phyloP scores from a whole-genome alignment of 1,139 yeast species.

The Nadsonia commutata region DNA sequence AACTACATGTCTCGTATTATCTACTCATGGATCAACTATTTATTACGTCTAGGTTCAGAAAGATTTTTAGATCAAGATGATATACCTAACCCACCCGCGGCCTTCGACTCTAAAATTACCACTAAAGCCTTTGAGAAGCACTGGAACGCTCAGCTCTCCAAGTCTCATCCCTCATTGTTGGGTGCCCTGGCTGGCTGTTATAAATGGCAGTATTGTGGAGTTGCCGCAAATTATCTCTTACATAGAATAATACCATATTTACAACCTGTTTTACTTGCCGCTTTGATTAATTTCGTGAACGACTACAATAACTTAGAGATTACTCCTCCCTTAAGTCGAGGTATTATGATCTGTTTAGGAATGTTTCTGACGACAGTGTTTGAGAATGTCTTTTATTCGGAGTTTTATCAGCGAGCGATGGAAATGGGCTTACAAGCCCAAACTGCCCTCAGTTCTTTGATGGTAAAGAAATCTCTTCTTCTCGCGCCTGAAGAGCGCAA shows the following conservation, averaged over 20 bases:
- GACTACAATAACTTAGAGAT: slow-evolving; percentile 37
- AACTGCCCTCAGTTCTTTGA: slow-evolving; percentile 56
- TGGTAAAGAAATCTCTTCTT: slow-evolving; percentile 64
- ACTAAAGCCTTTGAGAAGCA: slow-evolving; percentile 1
- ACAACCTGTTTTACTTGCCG: slow-evolving; percentile 69
- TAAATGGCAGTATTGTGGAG: slow-evolving; percentile 1
- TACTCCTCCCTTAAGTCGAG: slow-evolving; percentile 44
- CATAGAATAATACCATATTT: slow-evolving; percentile 37
- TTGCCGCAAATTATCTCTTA: slow-evolving; percentile 3
- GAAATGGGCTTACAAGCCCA: slow-evolving; percentile 19
- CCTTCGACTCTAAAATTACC: background rate
- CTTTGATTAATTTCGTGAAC: slow-evolving; percentile 64
- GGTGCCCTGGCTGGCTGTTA: background rate
- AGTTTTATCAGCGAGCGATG: slow-evolving; percentile 39
- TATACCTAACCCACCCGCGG: background rate
- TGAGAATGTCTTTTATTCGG: slow-evolving; percentile 77
- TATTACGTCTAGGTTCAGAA: background rate
- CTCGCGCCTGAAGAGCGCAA: slow-evolving; percentile 71
- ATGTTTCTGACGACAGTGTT: slow-evolving; percentile 68
- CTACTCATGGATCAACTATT: background rate
- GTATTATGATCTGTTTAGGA: slow-evolving; percentile 62
- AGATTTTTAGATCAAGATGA: background rate
- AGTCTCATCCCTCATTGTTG: slow-evolving; percentile 2
- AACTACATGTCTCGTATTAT: background rate
- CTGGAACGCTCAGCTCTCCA: slow-evolving; percentile 3